These are phyloP conservation scores for Dendrobium nobile DNA, from an alignment of 106 monocot genomes.

Conservation along the genomic window DNA sequence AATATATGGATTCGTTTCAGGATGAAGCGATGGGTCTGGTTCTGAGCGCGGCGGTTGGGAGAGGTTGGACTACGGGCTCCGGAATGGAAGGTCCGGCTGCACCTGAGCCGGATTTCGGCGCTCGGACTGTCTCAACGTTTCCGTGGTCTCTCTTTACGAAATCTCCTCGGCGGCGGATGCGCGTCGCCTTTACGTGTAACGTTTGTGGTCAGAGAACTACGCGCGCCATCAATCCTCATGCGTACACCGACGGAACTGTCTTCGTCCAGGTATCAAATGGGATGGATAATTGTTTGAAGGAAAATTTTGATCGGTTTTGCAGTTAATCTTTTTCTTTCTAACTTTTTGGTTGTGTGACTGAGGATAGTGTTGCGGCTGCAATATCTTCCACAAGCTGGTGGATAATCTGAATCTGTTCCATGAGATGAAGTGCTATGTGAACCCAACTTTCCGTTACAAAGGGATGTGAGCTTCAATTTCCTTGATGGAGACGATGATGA, in stretches of 20 bases:
- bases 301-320: neutral
- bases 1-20: conserved; percentile 14
- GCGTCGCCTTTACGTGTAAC: conserved; percentile 92
- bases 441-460: conserved; percentile 70
- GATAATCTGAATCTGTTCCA: conserved; percentile 97
- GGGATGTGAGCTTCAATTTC: conserved; percentile 47
- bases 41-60: conserved; percentile 70
- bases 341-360: neutral
- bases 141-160: conserved; percentile 99
- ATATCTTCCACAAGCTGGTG: conserved; percentile 96
- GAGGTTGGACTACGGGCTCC: conserved; percentile 93
- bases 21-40: conserved; percentile 92
- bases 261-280: conserved; percentile 73
- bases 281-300: neutral
- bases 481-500: conserved; percentile 34
- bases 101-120: conserved; percentile 15
- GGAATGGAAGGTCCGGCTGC: conserved; percentile 79
- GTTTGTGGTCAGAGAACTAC: conserved; percentile 97
- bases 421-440: conserved; percentile 95
- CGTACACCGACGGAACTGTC: conserved; percentile 95
- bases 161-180: conserved; percentile 95
- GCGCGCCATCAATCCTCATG: conserved; percentile 96
- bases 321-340: neutral
- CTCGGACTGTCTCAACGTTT: conserved; percentile 47
- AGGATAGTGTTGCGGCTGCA: conserved; percentile 89